Evolutionary conservation across 257 asterid genomes (phyloP).

Genomic region (Perilla frutescens): DNA sequence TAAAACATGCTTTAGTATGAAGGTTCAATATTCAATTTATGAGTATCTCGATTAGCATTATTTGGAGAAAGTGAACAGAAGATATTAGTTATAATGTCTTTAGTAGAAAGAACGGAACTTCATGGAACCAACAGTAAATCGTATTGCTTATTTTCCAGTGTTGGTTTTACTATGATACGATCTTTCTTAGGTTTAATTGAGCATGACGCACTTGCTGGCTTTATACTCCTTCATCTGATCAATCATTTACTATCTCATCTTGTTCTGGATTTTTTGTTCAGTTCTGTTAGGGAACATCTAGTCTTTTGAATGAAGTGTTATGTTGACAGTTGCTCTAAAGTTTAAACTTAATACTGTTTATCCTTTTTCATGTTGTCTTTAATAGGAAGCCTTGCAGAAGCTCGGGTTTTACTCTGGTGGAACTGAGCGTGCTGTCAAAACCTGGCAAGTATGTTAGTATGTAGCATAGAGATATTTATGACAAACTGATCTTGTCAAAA

Average conservation of each 20-base stretch:
- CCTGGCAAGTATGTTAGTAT: slow-evolving; percentile 98
- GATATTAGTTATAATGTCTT: neutral
- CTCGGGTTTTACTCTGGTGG: slow-evolving; percentile 94
- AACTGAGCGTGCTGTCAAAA: slow-evolving; percentile 91
- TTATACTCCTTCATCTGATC: neutral
- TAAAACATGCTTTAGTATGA: neutral
- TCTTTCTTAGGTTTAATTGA: neutral
- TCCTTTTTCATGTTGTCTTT: slow-evolving; percentile 25
- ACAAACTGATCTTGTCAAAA: slow-evolving; percentile 4
- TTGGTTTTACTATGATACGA: neutral
- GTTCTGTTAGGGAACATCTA: neutral
- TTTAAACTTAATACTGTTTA: neutral
- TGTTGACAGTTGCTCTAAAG: slow-evolving; percentile 4
- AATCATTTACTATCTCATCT: neutral
- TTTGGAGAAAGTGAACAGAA: neutral
- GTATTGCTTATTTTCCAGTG: neutral
- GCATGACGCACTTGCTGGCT: neutral
- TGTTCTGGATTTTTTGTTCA: neutral
- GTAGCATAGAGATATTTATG: slow-evolving; percentile 30
- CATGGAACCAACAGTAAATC: neutral
- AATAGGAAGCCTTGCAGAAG: slow-evolving; percentile 76
- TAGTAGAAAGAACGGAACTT: neutral
- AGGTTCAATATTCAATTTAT: neutral
- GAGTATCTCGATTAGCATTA: too few species aligned
- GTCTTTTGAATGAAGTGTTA: neutral